A percentile compares a stretch with the other conserved stretches of the same genome.
Evolutionary conservation across 257 asterid genomes (phyloP).

Genomic region (Jacaranda mimosifolia): DNA sequence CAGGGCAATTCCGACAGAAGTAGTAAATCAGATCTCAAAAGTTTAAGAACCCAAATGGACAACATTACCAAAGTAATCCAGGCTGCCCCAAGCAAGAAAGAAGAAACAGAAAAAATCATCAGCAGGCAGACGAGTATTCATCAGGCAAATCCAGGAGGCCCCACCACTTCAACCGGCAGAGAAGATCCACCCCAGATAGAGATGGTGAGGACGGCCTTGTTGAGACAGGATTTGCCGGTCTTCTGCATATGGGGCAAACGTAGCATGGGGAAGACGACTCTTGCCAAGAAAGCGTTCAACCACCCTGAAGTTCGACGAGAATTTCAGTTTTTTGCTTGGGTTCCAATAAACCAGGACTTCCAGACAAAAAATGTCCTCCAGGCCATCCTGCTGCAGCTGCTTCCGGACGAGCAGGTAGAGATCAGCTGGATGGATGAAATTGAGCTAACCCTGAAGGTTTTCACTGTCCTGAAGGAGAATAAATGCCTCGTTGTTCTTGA

Average conservation of each 20-base stretch:
- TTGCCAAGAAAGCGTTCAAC: slow-evolving; percentile 9
- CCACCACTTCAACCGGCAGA: not conserved
- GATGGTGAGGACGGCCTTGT: not conserved
- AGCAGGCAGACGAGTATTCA: not conserved
- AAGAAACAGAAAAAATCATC: not conserved
- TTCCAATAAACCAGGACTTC: slow-evolving; percentile 22
- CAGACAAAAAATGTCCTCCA: slow-evolving; percentile 12
- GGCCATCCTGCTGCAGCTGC: slow-evolving; percentile 9
- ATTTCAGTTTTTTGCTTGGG: slow-evolving; percentile 6
- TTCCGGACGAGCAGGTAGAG: not conserved
- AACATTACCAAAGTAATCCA: not conserved
- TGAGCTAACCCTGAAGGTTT: not conserved
- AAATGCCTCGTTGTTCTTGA: slow-evolving; percentile 28
- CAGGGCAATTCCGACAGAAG: not conserved
- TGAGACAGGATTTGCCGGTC: not conserved
- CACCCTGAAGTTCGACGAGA: not conserved
- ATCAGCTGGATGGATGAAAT: slow-evolving; percentile 15
- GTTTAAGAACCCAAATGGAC: not conserved
- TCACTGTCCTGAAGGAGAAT: not conserved
- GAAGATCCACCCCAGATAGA: not conserved
- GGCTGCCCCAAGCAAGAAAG: not conserved
- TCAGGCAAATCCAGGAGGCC: not conserved
- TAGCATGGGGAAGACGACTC: slow-evolving; percentile 32
- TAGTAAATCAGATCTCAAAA: not conserved
- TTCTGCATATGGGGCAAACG: slow-evolving; percentile 6